Evolutionary conservation across 73 alveolate species (phyloP).

Genomic region (Stentor roeselii): DNA sequence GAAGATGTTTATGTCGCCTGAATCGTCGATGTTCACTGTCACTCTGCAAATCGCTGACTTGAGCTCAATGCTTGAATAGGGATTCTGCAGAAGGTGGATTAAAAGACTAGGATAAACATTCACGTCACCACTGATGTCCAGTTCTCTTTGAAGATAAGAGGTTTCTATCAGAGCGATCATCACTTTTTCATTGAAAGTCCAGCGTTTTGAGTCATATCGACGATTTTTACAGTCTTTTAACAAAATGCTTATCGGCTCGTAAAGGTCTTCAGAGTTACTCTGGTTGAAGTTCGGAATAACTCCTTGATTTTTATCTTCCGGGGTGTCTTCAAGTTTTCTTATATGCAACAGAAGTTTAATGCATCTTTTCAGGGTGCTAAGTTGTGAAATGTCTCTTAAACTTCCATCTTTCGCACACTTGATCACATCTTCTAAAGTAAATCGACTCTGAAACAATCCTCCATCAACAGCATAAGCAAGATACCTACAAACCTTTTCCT

Average conservation of each 20-base stretch:
- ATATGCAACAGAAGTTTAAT: conserved; percentile 29
- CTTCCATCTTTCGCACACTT: conserved; percentile 23
- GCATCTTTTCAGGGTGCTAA: conserved; percentile 33
- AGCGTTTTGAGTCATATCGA: not conserved
- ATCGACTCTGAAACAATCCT: conserved; percentile 45
- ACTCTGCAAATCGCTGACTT: conserved; percentile 19
- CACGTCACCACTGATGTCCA: conserved; percentile 23
- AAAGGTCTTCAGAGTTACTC: conserved; percentile 27
- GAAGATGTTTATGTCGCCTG: not conserved
- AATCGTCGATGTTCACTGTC: not conserved
- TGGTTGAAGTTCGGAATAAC: conserved; percentile 31
- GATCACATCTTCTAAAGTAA: conserved; percentile 38
- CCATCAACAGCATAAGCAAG: conserved; percentile 58
- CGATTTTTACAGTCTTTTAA: not conserved
- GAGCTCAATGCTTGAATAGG: not conserved
- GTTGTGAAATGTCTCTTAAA: conserved; percentile 32
- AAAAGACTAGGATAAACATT: not conserved
- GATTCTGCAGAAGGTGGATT: not conserved
- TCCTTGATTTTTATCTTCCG: conserved; percentile 21
- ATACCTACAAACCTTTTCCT: conserved; percentile 29
- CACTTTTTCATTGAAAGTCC: conserved; percentile 41
- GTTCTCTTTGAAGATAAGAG: conserved; percentile 45
- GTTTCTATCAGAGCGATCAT: conserved; percentile 43
- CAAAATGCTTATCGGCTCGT: conserved; percentile 10
- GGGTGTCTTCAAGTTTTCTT: conserved; percentile 19